Base-by-base conservation (phyloP, 2,329 filamentous ascomycete species). In the Trichoderma lentiforme region DNA sequence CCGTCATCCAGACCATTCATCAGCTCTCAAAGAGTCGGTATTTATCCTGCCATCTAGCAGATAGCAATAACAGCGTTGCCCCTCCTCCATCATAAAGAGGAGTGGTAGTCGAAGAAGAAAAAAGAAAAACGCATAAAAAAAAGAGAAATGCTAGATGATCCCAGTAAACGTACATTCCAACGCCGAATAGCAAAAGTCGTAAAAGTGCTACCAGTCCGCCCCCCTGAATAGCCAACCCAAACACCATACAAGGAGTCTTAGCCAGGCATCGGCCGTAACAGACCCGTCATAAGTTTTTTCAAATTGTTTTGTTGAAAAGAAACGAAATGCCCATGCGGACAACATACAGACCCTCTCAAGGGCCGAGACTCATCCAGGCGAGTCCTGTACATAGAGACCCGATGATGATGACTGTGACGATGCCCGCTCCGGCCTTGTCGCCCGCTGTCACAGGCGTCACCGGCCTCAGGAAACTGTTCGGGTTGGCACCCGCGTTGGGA, bases 351-450 rank as follows among this genome's bases (percentile, higher is more conserved):
- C 11, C n/a, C 4, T 2, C 9, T 39, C 64, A 82, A 12, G 71
- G 77, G 3, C 83, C 83, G 28, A 82, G 74, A 73, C 84, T 85
- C 83, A 87, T 86, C 85, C 85, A 86, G 21, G 81, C 81, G 73
- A 86, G 86, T 36, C 84, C 79, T 28, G 82, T 82, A 15, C 79
- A 78, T 1, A 81, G 79, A 4, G 79, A 76, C 7, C 80, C 81
- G 1, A 86, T 75, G 9, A 87, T 74, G n/a, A 86, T 66, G 26
- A 83, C 79, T 6, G 85, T 87, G 21, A 86, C 64, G 51, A 87
- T 84, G 65, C 82, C 83, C 6, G 85, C 85, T 11, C 85, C 85
- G 0, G 84, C 85, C 74, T 78, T 82, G 73, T 86, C 85, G 30
- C 78, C 83, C 21, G 81, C 81, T 6, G 81, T 84, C 53, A 86